Evolutionary conservation across 768 basidiomycete species (phyloP), one percentile per base, ranked within the genome.

Genomic region (Suillus alpinus): DNA sequence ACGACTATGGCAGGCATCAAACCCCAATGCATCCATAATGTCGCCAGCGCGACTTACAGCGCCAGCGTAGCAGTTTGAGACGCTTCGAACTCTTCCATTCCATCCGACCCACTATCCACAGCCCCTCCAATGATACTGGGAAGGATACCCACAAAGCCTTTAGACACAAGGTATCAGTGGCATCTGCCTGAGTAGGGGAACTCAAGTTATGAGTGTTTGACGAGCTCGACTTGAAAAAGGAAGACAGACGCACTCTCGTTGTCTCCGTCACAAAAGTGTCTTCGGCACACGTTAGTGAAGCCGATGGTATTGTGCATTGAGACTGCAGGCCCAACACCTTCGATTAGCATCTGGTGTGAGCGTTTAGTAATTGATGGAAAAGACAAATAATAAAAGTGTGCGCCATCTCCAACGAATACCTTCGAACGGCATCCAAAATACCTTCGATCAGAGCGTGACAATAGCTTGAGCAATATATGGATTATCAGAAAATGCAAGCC

Each of bases 21-120:
- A 1, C 89, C 89, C 88, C 86, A 91, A 7, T 80, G 82, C 37
- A 81, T 81, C 90, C 89, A 92, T 14, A 92, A 60, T 50, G 72
- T 75, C 0, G 83, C 80, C 23, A 92, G 73, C 0, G 85, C 84
- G 65, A 85, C 89, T 66, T 90, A 81, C 9, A 91, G 72, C 0
- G 84, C 73, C 62, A 91, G 82, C 6, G 86, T 75, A 0, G 88
- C 82, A 4, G 78, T 69, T 61, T 88, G 86, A 58, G 76, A 76
- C 0, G 74, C 77, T 62, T 83, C 79, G 18, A 80, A 74, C 53
- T 80, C 78, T 31, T 81, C 75, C 2, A 65, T 57, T n/a, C 60
- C 32, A 2, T 64, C 55, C 13, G 76, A 55, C 6, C 62, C 70
- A 51, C 65, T 68, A 5, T 64, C 63, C 34, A 60, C 58, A 5